Base-by-base conservation (phyloP, 495 filamentous ascomycete genomes). In the Hypoxylon rickii region DNA sequence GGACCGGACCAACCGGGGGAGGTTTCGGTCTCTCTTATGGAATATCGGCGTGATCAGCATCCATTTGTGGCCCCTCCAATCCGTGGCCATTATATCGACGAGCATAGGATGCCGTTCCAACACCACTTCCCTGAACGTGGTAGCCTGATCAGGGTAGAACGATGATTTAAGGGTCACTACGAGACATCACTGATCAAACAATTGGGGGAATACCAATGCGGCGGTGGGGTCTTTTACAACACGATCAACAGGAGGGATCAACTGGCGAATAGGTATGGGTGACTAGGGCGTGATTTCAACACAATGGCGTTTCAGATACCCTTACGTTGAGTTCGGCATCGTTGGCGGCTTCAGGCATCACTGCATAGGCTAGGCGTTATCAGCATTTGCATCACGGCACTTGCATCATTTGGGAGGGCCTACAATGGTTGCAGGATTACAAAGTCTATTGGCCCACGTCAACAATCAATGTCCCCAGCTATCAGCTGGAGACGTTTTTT, bases 321-420 rank as follows among this genome's bases (percentile, higher is more conserved):
- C 59, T 15, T 19, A 11, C 15, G 13, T 18, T 26, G n/a, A 7
- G 44, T 36, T 33, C 29, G 18, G 44, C 55, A 48, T 55, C 36
- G 7, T 21, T 19, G 7, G 26, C 4, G 26, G 3, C 11, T 57
- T 52, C 32, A 1, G 46, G 11, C 32, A 57, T 53, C 6, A 34
- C 38, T 44, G 53, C 59, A 63, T 63, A n/a, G 12, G 38, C 47
- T 34, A 44, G 59, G 59, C 47, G 59, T 63, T 54, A 44, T 41
- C 44, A 48, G 53, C 39, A 57, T 39, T 43, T 37, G 40, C 45
- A 55, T 51, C 24, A 38, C 31, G 20, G 45, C 33, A 44, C n/a
- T n/a, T 5, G 15, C 48, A 13, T 37, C 37, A 52, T 26, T 47
- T 18, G 13, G 45, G 16, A n/a, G n/a, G n/a, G n/a, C n/a, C n/a